phyloP scores from a whole-genome alignment of 768 basidiomycete genomes.

The Omphalotus guepiniiformis region DNA sequence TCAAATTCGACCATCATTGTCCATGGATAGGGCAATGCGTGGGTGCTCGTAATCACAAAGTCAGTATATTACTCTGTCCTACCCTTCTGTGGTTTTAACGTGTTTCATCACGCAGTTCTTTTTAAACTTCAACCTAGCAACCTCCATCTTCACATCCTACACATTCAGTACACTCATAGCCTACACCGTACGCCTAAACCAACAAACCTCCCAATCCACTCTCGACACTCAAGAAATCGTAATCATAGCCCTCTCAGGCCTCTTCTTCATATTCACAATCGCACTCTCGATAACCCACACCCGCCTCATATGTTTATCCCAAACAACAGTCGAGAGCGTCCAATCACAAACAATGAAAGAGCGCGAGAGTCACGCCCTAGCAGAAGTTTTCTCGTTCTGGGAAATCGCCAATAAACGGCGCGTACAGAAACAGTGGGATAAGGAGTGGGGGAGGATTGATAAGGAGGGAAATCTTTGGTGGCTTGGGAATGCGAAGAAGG shows the following conservation, averaged over 20 bases:
- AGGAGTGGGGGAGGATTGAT: constrained; percentile 74
- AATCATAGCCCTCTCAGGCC: constrained; percentile 66
- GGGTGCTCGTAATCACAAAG: constrained; percentile 89
- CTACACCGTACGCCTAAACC: constrained; percentile 35
- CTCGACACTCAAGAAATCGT: constrained; percentile 70
- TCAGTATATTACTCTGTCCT: constrained; percentile 18
- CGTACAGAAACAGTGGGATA: constrained; percentile 37
- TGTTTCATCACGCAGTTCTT: constrained; percentile 56
- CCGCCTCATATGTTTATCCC: constrained; percentile 53
- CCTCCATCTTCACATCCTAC: constrained; percentile 56
- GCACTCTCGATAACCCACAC: constrained; percentile 57
- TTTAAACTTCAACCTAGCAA: constrained; percentile 72
- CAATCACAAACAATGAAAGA: constrained; percentile 54
- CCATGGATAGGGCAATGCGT: constrained; percentile 96
- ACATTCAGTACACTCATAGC: constrained; percentile 56
- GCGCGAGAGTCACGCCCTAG: constrained; percentile 51
- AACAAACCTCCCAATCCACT: constrained; percentile 17
- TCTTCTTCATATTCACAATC: constrained; percentile 71
- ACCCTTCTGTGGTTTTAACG: not conserved
- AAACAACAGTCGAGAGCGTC: constrained; percentile 82
- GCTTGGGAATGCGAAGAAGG: constrained; percentile 53
- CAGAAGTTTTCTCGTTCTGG: constrained; percentile 49
- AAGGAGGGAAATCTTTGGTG: constrained; percentile 89
- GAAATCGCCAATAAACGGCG: constrained; percentile 25
- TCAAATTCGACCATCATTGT: constrained; percentile 88